Conservation (phyloP, 2,329 filamentous ascomycete genomes). For the Scortechinia acanthostroma region DNA sequence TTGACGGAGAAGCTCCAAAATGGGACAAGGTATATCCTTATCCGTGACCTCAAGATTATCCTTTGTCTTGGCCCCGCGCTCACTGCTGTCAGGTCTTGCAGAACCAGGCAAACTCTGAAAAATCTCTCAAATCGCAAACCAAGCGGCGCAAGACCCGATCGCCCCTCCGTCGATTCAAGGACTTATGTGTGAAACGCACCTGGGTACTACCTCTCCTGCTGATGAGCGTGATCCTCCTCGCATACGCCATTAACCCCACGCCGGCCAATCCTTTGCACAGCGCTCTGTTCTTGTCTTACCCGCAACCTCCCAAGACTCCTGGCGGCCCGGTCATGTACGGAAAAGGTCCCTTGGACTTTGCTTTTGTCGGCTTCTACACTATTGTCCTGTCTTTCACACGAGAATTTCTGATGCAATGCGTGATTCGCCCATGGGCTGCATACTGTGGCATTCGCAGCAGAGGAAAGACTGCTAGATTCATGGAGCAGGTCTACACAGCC, state of each 20-base stretch:
- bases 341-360: conserved; percentile 57
- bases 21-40: conserved; percentile 5
- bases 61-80: neutral
- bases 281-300: conserved; percentile 63
- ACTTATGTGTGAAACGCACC: conserved; percentile 14
- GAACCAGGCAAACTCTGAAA: neutral
- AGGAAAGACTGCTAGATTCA: conserved; percentile 59
- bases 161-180: conserved; percentile 13
- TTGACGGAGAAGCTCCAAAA: neutral
- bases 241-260: conserved; percentile 52
- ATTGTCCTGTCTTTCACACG: conserved; percentile 63
- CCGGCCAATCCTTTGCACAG: conserved; percentile 53
- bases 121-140: neutral
- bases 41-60: too few relatives aligned
- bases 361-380: conserved; percentile 63
- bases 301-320: conserved; percentile 29
- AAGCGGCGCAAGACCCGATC: neutral
- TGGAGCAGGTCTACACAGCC: conserved; percentile 68
- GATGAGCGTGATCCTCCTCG: conserved; percentile 37
- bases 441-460: conserved; percentile 45
- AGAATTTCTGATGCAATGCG: conserved; percentile 65
- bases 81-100: neutral
- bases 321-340: conserved; percentile 46
- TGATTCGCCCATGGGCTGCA: conserved; percentile 53
- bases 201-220: conserved; percentile 41